phyloP scores from a whole-genome alignment of 106 monocot species.

The Ottelia alismoides region DNA sequence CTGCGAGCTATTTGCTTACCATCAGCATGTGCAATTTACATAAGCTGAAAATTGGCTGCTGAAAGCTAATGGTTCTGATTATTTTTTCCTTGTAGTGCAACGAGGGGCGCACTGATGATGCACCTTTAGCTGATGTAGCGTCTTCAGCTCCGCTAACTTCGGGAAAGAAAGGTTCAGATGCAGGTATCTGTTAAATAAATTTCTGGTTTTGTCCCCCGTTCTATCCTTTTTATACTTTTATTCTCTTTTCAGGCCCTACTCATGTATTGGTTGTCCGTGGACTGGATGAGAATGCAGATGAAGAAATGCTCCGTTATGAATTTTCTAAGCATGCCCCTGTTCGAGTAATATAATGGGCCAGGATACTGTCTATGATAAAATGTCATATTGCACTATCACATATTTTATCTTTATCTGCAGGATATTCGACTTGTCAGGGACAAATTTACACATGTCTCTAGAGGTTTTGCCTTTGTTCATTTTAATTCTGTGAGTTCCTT shows the following conservation, averaged over 20 bases:
- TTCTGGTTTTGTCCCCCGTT: too few relatives aligned
- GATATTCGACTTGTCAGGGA: constrained; percentile 94
- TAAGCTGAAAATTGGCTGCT: too few relatives aligned
- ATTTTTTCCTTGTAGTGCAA: constrained; percentile 95
- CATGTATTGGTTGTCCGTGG: constrained; percentile 98
- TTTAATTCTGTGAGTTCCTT: constrained; percentile 64
- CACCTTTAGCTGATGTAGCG: constrained; percentile 61
- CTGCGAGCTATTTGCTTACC: too few relatives aligned
- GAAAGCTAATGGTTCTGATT: too few relatives aligned
- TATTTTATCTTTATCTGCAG: constrained; percentile 21
- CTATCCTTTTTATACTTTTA: too few relatives aligned
- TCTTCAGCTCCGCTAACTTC: constrained; percentile 29
- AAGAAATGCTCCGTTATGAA: constrained; percentile 98
- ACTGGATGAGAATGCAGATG: constrained; percentile 99
- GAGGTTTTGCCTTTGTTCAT: constrained; percentile 95
- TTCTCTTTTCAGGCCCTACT: constrained; percentile 68
- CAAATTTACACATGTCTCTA: constrained; percentile 96
- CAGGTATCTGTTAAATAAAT: too few relatives aligned
- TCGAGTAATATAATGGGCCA: constrained; percentile 28
- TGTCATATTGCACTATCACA: background rate
- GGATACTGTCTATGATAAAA: background rate
- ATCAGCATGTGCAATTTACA: too few relatives aligned
- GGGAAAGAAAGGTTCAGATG: constrained; percentile 68
- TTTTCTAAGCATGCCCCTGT: constrained; percentile 97
- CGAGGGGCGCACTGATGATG: constrained; percentile 79